Base-by-base conservation (phyloP, 495 filamentous ascomycete species). In the Trichoderma asperelloides region DNA sequence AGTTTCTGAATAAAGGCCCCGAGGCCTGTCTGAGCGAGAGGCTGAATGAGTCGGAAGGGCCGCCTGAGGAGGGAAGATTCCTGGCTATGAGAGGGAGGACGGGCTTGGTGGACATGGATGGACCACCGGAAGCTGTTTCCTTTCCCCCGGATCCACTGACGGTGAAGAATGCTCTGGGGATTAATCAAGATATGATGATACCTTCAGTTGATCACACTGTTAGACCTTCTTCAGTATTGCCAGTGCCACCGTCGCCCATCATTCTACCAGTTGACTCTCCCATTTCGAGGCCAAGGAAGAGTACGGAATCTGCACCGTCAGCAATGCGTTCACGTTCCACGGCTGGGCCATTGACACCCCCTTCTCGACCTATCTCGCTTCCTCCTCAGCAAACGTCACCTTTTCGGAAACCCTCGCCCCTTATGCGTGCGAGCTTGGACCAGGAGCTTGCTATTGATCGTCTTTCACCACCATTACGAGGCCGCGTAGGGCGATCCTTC, bases 1-100 rank as follows among this genome's bases (percentile, higher is more conserved):
- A 86, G 1, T 88, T 84, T 37, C 69, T 81, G 12, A 68, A 70
- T 23, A 79, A 78, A 41, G 80, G 81, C 0, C 79, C 79, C 0
- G 80, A 82, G 63, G 69, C 65, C 7, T 81, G 79, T 49, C 62
- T 82, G 13, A 68, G 71, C 23, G 79, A 81, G 40, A 73, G 79
- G 11, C 66, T 82, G 55, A 74, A 71, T n/a, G 73, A 75, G 3
- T 75, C 77, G 3, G 39, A 65, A 8, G 33, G 16, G 1, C 39
- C 43, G 6, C 64, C 64, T 18, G 64, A 65, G 21, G 64, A 65
- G 41, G 8, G 40, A 2, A 41, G 43, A 23, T 65, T 65, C 40
- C 64, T 65, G 5, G 43, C 39, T 15, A 51, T 45, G 27, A 45
- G 64, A n/a, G 64, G 64, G 5, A 41, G 64, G 21, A 65, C 64